phyloP scores from a whole-genome alignment of 2,329 filamentous ascomycete genomes.

The Periconia sp. region DNA sequence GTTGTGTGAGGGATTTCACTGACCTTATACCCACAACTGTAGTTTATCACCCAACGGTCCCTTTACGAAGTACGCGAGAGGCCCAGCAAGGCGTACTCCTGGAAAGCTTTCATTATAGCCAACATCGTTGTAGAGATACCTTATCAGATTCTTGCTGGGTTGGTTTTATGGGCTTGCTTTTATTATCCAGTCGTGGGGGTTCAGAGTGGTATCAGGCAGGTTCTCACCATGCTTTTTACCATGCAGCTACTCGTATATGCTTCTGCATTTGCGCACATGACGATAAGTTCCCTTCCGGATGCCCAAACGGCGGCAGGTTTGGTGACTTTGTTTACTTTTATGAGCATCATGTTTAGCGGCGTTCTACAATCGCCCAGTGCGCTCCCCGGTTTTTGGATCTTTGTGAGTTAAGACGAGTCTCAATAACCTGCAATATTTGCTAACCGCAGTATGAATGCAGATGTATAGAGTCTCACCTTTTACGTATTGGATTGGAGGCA shows the following conservation, averaged over 20 bases:
- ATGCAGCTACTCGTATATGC: slow-evolving; percentile 71
- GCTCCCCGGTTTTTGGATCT: slow-evolving; percentile 74
- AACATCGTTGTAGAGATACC: slow-evolving; percentile 74
- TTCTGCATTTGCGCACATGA: slow-evolving; percentile 72
- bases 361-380: slow-evolving; percentile 61
- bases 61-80: slow-evolving; percentile 63
- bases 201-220: slow-evolving; percentile 55
- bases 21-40: too few species aligned
- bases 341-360: slow-evolving; percentile 49
- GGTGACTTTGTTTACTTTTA: slow-evolving; percentile 59
- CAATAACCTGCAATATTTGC: neutral
- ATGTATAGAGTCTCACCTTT: slow-evolving; percentile 72
- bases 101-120: slow-evolving; percentile 71
- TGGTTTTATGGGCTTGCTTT: slow-evolving; percentile 66
- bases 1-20: too few species aligned
- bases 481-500: slow-evolving; percentile 58
- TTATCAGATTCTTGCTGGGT: slow-evolving; percentile 62
- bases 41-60: slow-evolving; percentile 60
- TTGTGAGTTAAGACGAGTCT: slow-evolving; percentile 35
- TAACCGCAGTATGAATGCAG: neutral
- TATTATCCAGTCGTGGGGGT: slow-evolving; percentile 58
- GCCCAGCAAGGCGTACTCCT: slow-evolving; percentile 72
- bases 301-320: slow-evolving; percentile 69
- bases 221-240: slow-evolving; percentile 64
- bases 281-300: slow-evolving; percentile 69